Percentiles rank a stretch among this genome's conserved stretches.
These are phyloP conservation scores for Suhomyces anneliseae DNA, from an alignment of 1,139 yeast genomes.

Conservation along the genomic window DNA sequence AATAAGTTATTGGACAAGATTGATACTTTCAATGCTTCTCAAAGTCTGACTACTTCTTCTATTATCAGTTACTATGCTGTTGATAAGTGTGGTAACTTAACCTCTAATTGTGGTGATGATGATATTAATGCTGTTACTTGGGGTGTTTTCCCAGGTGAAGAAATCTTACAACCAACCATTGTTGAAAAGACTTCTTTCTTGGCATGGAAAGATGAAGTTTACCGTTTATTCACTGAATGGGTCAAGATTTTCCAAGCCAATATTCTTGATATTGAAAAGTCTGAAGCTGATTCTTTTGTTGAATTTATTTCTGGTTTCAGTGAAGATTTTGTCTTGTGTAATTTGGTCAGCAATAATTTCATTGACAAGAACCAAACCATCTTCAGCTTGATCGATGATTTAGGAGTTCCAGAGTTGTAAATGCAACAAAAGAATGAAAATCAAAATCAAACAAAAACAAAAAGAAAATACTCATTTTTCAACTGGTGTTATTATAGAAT, in stretches of 20 bases:
- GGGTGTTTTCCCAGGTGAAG: constrained; percentile 95
- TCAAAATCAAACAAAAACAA: too few relatives aligned
- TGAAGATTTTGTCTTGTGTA: constrained; percentile 70
- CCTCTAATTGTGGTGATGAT: constrained; percentile 67
- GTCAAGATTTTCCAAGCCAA: constrained; percentile 47
- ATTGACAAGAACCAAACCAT: constrained; percentile 50
- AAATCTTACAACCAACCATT: constrained; percentile 86
- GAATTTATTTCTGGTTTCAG: constrained; percentile 52
- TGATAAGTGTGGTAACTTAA: constrained; percentile 58
- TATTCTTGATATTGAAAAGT: constrained; percentile 38
- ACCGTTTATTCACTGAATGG: constrained; percentile 84
- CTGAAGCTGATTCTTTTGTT: constrained; percentile 26
- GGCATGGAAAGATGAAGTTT: constrained; percentile 98
- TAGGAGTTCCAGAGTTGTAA: constrained; percentile 21
- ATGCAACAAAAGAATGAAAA: not conserved
- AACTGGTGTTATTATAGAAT: too few relatives aligned
- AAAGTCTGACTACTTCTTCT: constrained; percentile 39
- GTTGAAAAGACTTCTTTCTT: constrained; percentile 86
- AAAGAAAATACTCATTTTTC: too few relatives aligned
- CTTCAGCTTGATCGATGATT: constrained; percentile 38
- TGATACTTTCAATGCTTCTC: constrained; percentile 38
- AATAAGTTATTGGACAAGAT: constrained; percentile 34
- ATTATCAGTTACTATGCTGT: constrained; percentile 80
- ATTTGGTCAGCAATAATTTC: constrained; percentile 89
- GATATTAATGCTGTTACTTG: constrained; percentile 95